Conservation (phyloP, 257 asterid species). For the Lavandula angustifolia region DNA sequence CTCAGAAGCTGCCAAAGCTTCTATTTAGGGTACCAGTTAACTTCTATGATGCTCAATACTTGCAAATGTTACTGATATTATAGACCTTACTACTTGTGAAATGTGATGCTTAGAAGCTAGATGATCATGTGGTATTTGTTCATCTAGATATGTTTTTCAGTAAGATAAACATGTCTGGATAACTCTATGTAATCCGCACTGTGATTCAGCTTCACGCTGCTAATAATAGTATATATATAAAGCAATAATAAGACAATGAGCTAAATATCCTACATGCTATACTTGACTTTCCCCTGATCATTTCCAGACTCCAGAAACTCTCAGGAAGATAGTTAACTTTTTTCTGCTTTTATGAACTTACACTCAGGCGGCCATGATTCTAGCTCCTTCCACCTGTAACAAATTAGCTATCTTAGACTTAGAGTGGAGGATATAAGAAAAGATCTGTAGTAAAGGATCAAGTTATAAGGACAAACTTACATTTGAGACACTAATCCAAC, state of each 20-base stretch:
- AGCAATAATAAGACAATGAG: not conserved
- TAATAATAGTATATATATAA: not conserved
- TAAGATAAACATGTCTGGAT: constrained; percentile 1
- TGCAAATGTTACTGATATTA: constrained; percentile 15
- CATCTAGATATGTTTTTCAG: not conserved
- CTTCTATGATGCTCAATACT: constrained; percentile 5
- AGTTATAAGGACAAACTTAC: constrained; percentile 30
- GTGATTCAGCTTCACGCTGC: not conserved
- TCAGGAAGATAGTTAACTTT: not conserved
- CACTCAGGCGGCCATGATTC: constrained; percentile 20
- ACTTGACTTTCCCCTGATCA: not conserved
- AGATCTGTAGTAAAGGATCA: not conserved
- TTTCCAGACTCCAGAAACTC: not conserved
- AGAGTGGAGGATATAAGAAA: not conserved
- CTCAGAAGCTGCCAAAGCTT: constrained; percentile 30
- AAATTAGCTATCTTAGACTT: constrained; percentile 9
- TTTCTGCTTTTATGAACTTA: constrained; percentile 11
- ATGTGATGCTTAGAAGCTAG: not conserved
- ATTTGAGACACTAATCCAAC: constrained; percentile 43
- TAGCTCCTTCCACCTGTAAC: constrained; percentile 27
- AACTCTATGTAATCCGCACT: not conserved
- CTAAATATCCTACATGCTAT: not conserved
- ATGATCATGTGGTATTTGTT: not conserved
- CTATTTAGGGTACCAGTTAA: constrained; percentile 37
- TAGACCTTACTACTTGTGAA: constrained; percentile 14